Base-by-base conservation (phyloP, 108 stramenopile genomes). In the Aureococcus anophagefferens region DNA sequence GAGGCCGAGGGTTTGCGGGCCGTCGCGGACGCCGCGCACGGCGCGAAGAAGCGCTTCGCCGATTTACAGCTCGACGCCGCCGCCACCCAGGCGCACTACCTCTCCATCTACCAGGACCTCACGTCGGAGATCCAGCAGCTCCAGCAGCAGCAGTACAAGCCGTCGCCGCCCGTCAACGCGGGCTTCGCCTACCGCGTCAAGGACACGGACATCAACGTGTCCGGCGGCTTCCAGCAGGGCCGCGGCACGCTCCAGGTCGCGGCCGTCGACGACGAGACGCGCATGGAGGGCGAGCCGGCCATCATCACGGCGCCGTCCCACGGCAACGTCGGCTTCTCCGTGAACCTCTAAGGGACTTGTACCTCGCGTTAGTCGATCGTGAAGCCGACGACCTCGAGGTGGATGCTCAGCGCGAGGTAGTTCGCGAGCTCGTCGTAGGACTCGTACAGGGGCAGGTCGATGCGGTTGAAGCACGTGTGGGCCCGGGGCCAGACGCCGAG, bases 301-400 rank as follows among this genome's bases (percentile, higher is more conserved):
- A 3, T 59, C 51, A 28, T 59, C 3, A 59, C 51, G 7, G 51
- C 25, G 51, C 51, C 51, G 7, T 59, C 51, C 51, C 21, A 59
- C 51, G 51, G 51, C 51, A 18, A 59, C 51, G 51, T 59, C 51
- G 51, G 51, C 51, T 1, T 59, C 7, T 59, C 51, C 51, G 21
- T 59, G 7, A 28, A 25, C 51, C 21, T 59, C 25, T 59, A 28
- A 59, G 40, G 40, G n/a, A n/a, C n/a, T n/a, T n/a, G n/a, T n/a
- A n/a, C n/a, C n/a, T n/a, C n/a, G n/a, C n/a, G n/a, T n/a, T 44
- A 97, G 69, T 97, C 96, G 51, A 97, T 94, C 63, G 88, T 92
- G 72, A 97, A 97, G 32, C 96, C 96, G 30, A 90, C 85, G 86
- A 91, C 91, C 44, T 95, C 93, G 51, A 89, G 75, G 30, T 84